Base-by-base conservation (phyloP, 2,329 filamentous ascomycete species). In the Exophiala phaeomuriformis region DNA sequence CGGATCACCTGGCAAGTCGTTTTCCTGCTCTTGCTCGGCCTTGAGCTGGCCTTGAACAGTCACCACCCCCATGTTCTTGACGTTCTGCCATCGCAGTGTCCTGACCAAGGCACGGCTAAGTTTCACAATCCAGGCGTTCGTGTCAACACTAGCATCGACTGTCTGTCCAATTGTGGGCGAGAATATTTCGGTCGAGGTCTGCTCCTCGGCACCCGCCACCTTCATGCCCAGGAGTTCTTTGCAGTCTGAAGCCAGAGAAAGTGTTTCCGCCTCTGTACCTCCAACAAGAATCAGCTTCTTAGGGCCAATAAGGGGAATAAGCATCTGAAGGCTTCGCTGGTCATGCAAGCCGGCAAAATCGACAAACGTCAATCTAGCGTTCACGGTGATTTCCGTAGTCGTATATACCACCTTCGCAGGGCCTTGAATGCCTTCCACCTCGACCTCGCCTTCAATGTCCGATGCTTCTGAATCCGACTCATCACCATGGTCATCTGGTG, bases 121-220 rank as follows among this genome's bases (percentile, higher is more conserved):
- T 69, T 90, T 95, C 56, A 98, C 87, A 28, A 88, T 85, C 93
- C 94, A 98, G 3, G 93, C 90, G 67, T 97, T 96, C 3, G 91
- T 97, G 67, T 98, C 93, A 40, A 97, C 91, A 65, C 90, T 96
- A 8, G 91, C 93, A 68, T 98, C 85, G 40, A 98, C 78, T 9
- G 77, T 75, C 33, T 79, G 75, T 28, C 90, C 90, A n/a, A 88
- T 75, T 6, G 74, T 70, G 1, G 93, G 93, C 0, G 88, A 90
- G 66, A 91, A 91, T 3, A 98, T 88, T 59, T 90, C 84, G 35
- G 82, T 78, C 4, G 57, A 53, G 8, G 53, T 35, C 12, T 75
- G 72, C 43, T 72, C 71, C 36, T 77, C 75, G 40, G 73, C 73
- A 4, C 56, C 57, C 2, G 64, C 68, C 3, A 67, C 63, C 56